phyloP scores from a whole-genome alignment of 2,329 filamentous ascomycete genomes.

The Aureobasidium sp. region DNA sequence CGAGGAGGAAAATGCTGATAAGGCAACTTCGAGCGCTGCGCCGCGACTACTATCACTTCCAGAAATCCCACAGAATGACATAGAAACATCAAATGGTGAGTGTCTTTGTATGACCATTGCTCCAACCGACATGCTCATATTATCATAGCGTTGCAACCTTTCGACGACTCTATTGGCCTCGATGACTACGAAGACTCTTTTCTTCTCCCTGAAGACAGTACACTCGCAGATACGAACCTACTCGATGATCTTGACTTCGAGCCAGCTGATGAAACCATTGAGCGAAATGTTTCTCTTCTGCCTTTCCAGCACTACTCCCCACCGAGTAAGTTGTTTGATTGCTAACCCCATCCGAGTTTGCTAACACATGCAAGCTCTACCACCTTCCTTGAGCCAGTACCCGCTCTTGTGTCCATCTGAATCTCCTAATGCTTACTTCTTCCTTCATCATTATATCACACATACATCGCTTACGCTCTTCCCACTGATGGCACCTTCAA shows the following conservation, averaged over 20 bases:
- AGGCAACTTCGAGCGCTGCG: neutral
- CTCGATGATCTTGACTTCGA: neutral
- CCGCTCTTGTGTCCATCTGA: conserved; percentile 7
- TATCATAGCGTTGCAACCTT: neutral
- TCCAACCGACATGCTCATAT: neutral
- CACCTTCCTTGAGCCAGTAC: conserved; percentile 6
- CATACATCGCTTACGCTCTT: conserved; percentile 6
- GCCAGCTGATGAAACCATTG: neutral
- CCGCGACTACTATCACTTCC: neutral
- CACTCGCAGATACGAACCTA: neutral
- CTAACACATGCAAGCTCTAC: neutral
- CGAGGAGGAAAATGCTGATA: neutral
- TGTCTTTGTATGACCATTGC: neutral
- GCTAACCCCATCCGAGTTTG: neutral
- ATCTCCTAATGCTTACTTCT: conserved; percentile 7
- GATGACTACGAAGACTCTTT: neutral
- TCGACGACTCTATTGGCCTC: neutral
- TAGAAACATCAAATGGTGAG: neutral
- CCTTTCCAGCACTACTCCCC: neutral
- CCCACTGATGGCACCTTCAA: neutral
- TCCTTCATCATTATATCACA: conserved; percentile 9
- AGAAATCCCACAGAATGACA: neutral
- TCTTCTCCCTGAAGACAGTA: neutral
- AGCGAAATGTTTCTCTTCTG: neutral
- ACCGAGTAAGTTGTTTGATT: neutral